Base-by-base conservation (phyloP, 768 basidiomycete species). In the Calvatia gigantea region DNA sequence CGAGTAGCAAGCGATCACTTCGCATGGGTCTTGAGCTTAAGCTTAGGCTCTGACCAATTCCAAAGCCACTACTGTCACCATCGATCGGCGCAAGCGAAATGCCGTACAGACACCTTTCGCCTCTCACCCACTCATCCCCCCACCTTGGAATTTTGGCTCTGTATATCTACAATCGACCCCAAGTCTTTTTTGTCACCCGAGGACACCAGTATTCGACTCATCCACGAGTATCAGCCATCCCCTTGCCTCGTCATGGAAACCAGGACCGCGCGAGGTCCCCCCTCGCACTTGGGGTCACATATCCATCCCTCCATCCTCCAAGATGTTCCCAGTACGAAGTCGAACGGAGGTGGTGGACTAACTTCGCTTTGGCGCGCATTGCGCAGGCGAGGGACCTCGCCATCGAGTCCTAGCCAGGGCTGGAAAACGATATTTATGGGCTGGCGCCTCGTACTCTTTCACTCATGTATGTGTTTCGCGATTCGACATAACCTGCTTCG, bases 361-460 rank as follows among this genome's bases (percentile, higher is more conserved):
- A 32, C 48, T 7, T 50, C 35, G 11, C 38, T 50, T 17, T 50
- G 23, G 23, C 4, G 19, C 14, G 11, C 41, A 25, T 11, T 35
- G 21, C 35, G 23, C 32, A 43, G 27, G 41, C 15, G 45, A 31
- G 41, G 25, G 8, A 23, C 49, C 43, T 32, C 35, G 8, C n/a
- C 19, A 28, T 42, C 49, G 19, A 48, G 4, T 7, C 33, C 21
- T 31, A 21, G 9, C 15, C 21, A 31, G 38, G n/a, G 48, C 12
- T 50, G 48, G 48, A 37, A 6, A 23, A 14, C 41, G 29, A 42
- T 43, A n/a, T 33, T 54, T 21, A 38, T 59, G 42, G 68, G 68
- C 29, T 69, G 68, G 68, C 57, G 62, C 21, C 31, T 67, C 32
- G 62, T 60, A n/a, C 49, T 58, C 15, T 47, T 65, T 27, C 61